Evolutionary conservation across 179 eudicot species (phyloP).

Genomic region (Camellia oleifera): DNA sequence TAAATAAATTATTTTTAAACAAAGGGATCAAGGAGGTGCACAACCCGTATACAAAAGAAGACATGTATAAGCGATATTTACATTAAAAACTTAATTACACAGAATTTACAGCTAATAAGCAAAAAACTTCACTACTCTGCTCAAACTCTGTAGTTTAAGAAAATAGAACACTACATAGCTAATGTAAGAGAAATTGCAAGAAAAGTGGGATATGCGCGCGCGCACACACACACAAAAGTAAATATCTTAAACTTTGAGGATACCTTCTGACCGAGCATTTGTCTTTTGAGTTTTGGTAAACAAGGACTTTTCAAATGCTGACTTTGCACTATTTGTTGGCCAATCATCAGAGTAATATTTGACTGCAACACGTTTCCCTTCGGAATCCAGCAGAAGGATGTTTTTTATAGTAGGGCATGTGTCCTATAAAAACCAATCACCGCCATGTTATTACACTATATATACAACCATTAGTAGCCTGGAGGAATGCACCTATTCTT

Average conservation of each 20-base stretch:
- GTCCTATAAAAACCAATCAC: conserved; percentile 33
- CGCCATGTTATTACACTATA: not conserved
- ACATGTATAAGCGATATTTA: no score
- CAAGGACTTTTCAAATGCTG: conserved; percentile 62
- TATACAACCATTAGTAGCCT: not conserved
- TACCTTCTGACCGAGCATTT: conserved; percentile 72
- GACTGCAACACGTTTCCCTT: conserved; percentile 68
- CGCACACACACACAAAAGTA: not conserved
- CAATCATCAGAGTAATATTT: conserved; percentile 71
- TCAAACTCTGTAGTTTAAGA: no score
- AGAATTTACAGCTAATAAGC: no score
- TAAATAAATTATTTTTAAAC: no score
- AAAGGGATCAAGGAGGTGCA: no score
- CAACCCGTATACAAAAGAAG: no score
- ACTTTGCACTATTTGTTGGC: conserved; percentile 53
- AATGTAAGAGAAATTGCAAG: no score
- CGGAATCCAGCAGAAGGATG: conserved; percentile 59
- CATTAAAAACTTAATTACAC: no score
- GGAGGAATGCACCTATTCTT: not conserved
- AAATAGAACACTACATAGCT: no score
- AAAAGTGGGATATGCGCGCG: no score
- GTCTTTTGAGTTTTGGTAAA: conserved; percentile 66
- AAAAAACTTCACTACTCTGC: no score
- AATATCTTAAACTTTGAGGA: not conserved
- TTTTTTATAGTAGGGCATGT: conserved; percentile 51